Evolutionary conservation across 768 basidiomycete genomes (phyloP), one percentile per base, ranked within the genome.

Genomic region (Mrakia gelida): DNA sequence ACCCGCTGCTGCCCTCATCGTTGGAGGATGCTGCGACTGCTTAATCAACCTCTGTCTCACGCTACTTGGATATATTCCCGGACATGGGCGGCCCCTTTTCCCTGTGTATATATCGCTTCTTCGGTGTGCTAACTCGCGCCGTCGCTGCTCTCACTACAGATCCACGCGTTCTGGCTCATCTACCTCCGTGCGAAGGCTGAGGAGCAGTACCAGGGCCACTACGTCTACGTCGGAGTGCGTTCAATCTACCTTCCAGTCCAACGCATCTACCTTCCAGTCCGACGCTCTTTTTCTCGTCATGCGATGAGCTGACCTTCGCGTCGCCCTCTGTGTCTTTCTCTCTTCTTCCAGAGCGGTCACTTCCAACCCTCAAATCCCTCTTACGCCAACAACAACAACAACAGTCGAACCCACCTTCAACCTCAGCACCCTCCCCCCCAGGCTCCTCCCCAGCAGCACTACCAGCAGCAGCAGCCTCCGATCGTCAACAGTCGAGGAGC

Each of bases 91-190:
- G 10, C 45, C 13, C 26, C 52, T 23, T 13, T 54, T 54, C 52
- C 45, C 32, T n/a, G n/a, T n/a, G n/a, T n/a, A n/a, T n/a, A n/a
- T n/a, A n/a, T n/a, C n/a, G n/a, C n/a, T n/a, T n/a, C n/a, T n/a
- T n/a, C n/a, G n/a, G n/a, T n/a, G n/a, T n/a, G n/a, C n/a, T n/a
- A n/a, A n/a, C n/a, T n/a, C n/a, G n/a, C n/a, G n/a, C n/a, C n/a
- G n/a, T n/a, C n/a, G n/a, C 67, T 21, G 3, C 54, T n/a, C 10
- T 59, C 38, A 2, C 23, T 67, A 1, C 54, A 75, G 63, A 41
- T 77, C 21, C 76, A 73, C 63, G 70, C 77, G 7, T 62, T 65
- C 71, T 73, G 71, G 70, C 43, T 78, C 59, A 72, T 78, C n/a
- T 78, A 78, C 63, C 71, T 43, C 52, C 32, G 72, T 21, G 71